These are phyloP conservation scores for Aechmea fasciata DNA, from an alignment of 176 grass and related monocot genomes.

Conservation along the genomic window DNA sequence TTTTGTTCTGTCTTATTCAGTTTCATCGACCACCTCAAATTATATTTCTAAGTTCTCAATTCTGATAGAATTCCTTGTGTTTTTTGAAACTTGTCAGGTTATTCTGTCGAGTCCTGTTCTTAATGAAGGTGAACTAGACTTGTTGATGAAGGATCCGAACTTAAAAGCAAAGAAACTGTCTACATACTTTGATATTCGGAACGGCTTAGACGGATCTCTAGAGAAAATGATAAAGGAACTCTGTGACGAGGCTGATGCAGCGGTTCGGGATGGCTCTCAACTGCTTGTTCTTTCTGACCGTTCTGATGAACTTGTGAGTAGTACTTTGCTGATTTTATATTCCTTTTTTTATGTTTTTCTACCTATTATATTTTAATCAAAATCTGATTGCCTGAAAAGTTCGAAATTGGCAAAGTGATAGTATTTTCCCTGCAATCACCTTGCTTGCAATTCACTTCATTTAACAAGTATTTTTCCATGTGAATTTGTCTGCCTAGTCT, in stretches of 20 bases:
- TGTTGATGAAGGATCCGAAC: slow-evolving; percentile 62
- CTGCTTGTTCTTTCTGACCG: slow-evolving; percentile 95
- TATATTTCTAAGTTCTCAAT: not conserved
- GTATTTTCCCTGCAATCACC: not conserved
- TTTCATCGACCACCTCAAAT: not conserved
- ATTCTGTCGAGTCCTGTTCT: slow-evolving; percentile 83
- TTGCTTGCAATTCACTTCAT: not conserved
- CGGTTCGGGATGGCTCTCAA: slow-evolving; percentile 86
- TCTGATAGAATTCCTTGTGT: not conserved
- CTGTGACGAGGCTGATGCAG: slow-evolving; percentile 93
- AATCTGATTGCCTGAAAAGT: not conserved
- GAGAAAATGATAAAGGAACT: slow-evolving; percentile 54
- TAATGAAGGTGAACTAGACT: slow-evolving; percentile 95
- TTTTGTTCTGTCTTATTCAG: not conserved
- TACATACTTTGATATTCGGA: slow-evolving; percentile 85
- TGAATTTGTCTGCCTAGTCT: not conserved
- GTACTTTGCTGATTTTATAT: slow-evolving; percentile 15
- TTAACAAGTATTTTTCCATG: not conserved
- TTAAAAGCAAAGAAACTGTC: slow-evolving; percentile 73
- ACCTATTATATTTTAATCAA: not conserved
- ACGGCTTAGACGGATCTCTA: slow-evolving; percentile 91
- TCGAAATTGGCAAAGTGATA: no score
- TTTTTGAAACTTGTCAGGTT: slow-evolving; percentile 51
- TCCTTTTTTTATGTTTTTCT: not conserved
- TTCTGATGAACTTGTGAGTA: slow-evolving; percentile 76